phyloP scores from a whole-genome alignment of 176 grass and related monocot genomes.

The Triticum urartu region DNA sequence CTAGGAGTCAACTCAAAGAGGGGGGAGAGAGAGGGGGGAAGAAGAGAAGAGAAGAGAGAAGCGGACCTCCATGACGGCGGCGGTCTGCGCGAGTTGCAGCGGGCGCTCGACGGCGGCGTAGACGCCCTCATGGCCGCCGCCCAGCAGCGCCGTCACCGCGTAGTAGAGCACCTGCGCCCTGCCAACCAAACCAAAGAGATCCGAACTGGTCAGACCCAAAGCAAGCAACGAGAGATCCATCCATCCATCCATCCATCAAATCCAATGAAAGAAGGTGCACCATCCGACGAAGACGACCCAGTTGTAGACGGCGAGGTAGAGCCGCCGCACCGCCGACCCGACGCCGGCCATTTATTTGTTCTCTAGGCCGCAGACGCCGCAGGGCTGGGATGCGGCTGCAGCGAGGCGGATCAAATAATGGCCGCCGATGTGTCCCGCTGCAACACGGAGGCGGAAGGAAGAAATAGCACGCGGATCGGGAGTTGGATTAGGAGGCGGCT shows the following conservation, averaged over 20 bases:
- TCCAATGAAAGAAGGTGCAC: neutral
- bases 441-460: neutral
- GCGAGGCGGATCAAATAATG: neutral
- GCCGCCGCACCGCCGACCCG: conserved; percentile 27
- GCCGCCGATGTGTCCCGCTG: neutral
- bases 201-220: neutral
- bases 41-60: neutral
- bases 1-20: no score
- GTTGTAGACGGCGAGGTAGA: conserved; percentile 53
- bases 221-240: neutral
- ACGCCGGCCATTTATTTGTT: no score
- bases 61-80: conserved; percentile 38
- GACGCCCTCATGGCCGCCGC: conserved; percentile 33
- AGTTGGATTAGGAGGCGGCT: neutral
- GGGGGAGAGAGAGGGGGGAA: no score
- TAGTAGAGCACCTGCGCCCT: conserved; percentile 54
- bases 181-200: neutral
- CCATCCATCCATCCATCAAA: neutral
- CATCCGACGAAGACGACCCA: conserved; percentile 57
- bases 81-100: conserved; percentile 50
- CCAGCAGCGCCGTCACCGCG: conserved; percentile 14
- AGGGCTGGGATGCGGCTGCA: no score
- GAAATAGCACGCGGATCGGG: neutral
- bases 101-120: conserved; percentile 48
- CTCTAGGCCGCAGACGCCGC: no score